Percentiles rank a stretch among this genome's conserved stretches.
Evolutionary conservation across 139 green algal genomes (phyloP).

Genomic region (Chlorella sp.): DNA sequence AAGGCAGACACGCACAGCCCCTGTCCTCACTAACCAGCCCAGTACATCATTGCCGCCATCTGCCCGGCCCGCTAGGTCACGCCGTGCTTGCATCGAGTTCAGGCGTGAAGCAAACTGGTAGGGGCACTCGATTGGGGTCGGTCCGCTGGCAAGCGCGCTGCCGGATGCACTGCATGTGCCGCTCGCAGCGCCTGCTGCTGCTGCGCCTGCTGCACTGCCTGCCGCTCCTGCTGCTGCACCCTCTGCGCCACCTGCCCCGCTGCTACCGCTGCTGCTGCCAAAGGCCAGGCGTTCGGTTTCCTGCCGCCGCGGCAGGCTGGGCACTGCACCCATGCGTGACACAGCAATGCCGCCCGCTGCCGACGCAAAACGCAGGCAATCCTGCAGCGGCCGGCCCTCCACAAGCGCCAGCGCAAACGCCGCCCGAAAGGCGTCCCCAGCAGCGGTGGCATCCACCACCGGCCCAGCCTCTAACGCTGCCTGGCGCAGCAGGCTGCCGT

Average conservation of each 20-base stretch:
- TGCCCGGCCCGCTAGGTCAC: slow-evolving; percentile 47
- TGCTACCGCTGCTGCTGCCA: not conserved
- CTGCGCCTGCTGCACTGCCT: not conserved
- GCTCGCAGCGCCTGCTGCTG: slow-evolving; percentile 1
- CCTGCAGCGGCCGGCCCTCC: slow-evolving; percentile 50
- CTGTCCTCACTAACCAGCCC: slow-evolving; percentile 7
- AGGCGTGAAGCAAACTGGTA: slow-evolving; percentile 64
- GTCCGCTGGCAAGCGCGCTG: not conserved
- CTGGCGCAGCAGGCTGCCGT: slow-evolving; percentile 45
- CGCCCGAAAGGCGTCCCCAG: slow-evolving; percentile 73
- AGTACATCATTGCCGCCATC: slow-evolving; percentile 30
- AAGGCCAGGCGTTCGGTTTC: slow-evolving; percentile 57
- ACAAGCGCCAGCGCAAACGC: slow-evolving; percentile 71
- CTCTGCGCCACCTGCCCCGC: not conserved
- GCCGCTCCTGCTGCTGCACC: slow-evolving; percentile 15
- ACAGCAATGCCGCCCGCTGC: slow-evolving; percentile 63
- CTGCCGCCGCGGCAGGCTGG: slow-evolving; percentile 57
- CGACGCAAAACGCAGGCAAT: slow-evolving; percentile 52
- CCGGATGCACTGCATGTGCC: not conserved
- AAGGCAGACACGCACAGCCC: too few species aligned
- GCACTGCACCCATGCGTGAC: slow-evolving; percentile 56
- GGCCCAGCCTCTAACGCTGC: slow-evolving; percentile 36
- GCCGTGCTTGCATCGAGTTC: slow-evolving; percentile 70
- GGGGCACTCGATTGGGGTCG: slow-evolving; percentile 25
- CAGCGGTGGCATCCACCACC: slow-evolving; percentile 66